These are phyloP conservation scores for Lachancea meyersii DNA, from an alignment of 805 yeast genomes.

Conservation along the genomic window DNA sequence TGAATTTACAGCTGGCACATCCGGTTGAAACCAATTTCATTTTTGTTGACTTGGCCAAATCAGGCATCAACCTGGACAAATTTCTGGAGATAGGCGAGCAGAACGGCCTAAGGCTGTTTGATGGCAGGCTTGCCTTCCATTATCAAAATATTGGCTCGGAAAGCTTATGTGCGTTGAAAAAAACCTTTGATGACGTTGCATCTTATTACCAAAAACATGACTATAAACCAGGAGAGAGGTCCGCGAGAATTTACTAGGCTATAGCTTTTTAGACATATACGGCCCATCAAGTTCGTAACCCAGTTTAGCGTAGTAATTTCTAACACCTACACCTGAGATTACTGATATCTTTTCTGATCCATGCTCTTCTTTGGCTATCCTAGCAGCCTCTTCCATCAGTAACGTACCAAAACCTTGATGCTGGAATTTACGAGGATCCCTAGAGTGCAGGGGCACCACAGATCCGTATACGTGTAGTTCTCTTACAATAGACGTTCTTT, in stretches of 20 bases:
- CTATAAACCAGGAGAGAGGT: constrained; percentile 6
- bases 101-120: constrained; percentile 49
- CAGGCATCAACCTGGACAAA: constrained; percentile 42
- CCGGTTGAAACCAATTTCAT: constrained; percentile 76
- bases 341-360: constrained; percentile 88
- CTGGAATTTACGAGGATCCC: constrained; percentile 97
- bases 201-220: constrained; percentile 38
- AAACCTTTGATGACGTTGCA: constrained; percentile 44
- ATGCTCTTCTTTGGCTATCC: constrained; percentile 92
- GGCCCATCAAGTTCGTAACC: constrained; percentile 96
- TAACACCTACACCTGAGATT: constrained; percentile 94
- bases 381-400: constrained; percentile 96
- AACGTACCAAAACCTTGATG: constrained; percentile 98
- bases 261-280: constrained; percentile 74
- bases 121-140: constrained; percentile 67
- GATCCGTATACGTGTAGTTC: constrained; percentile 97
- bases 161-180: constrained; percentile 45
- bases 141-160: constrained; percentile 44
- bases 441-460: constrained; percentile 90
- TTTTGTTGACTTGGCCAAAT: constrained; percentile 46
- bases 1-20: constrained; percentile 44
- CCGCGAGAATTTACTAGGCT: constrained; percentile 12
- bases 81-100: constrained; percentile 44
- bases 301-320: constrained; percentile 87
- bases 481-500: constrained; percentile 90